Evolutionary conservation across 305 asterid species (phyloP), one percentile per base, ranked within the genome.

Genomic region (Plantago rigida): DNA sequence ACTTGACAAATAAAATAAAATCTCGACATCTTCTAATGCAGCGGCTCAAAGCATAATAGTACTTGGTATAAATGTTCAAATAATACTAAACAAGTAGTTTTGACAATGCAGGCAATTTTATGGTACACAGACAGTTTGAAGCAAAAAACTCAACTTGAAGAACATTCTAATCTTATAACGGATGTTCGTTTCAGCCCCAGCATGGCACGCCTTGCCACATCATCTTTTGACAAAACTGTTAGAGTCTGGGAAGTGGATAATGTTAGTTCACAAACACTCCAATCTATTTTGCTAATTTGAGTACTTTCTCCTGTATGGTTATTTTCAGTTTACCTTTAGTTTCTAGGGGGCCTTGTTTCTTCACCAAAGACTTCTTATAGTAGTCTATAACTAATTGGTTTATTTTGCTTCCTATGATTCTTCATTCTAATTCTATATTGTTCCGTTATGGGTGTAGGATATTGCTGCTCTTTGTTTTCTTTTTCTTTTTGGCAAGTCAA

Each of bases 151-250:
- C 77, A 87, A 49, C 96, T 87, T 5, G 97, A 93, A 77, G 99
- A 93, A 75, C 97, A 93, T 71, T 74, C 95, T 0, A 71, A 79
- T 2, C 79, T 74, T 17, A 85, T 93, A 60, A 93, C 95, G n/a
- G 96, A 93, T 75, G 86, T 89, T 67, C 97, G 95, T 57, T 93
- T 93, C 75, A 83, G 99, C 69, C 96, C 97, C 52, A 85, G 93
- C 84, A 85, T 81, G 94, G 87, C 96, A 36, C 94, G 94, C 59
- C 94, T 93, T 51, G 96, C 99, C 62, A 93, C 99, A 44, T 89
- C 97, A 6, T 89, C 97, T 15, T 93, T 83, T 62, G 99, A 93
- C 81, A 93, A 87, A 69, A 85, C 93, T 54, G 96, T 93, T 75
- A 75, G 97, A 72, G 96, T 93, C 69, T 89, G 97, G 97, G 97